These are phyloP conservation scores for Primulina eburnea DNA, from an alignment of 257 asterid genomes.

Conservation along the genomic window DNA sequence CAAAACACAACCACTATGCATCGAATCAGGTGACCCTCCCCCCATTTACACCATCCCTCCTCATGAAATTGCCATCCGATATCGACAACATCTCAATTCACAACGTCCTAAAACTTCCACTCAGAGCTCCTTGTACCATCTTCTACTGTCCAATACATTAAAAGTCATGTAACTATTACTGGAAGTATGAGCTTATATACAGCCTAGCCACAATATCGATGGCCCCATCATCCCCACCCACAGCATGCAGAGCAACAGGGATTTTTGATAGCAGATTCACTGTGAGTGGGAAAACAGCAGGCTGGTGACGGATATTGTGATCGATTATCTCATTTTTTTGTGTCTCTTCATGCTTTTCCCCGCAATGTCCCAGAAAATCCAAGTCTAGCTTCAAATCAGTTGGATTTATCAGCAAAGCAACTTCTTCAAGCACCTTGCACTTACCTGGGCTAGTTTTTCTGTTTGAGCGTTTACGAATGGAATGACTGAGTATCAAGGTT, in stretches of 20 bases:
- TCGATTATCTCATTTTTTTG: neutral
- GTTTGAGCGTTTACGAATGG: constrained; percentile 38
- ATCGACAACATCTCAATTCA: constrained; percentile 9
- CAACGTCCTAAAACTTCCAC: constrained; percentile 7
- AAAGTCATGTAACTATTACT: neutral
- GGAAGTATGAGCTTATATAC: constrained; percentile 58
- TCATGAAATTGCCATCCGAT: neutral
- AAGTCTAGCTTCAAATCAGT: constrained; percentile 32
- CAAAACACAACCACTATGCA: constrained; percentile 24
- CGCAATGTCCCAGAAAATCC: constrained; percentile 4
- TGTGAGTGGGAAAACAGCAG: constrained; percentile 75
- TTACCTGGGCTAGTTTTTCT: constrained; percentile 53
- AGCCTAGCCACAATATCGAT: constrained; percentile 69
- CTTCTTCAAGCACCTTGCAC: constrained; percentile 54
- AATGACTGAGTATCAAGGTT: constrained; percentile 58
- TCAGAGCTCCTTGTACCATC: constrained; percentile 17
- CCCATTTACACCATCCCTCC: constrained; percentile 18
- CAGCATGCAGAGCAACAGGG: constrained; percentile 70
- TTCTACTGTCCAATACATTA: neutral
- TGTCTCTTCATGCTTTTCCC: constrained; percentile 14
- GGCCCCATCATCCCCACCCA: constrained; percentile 82
- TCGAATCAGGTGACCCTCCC: constrained; percentile 6
- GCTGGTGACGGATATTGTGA: constrained; percentile 28
- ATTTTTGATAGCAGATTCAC: constrained; percentile 55
- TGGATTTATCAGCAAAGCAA: constrained; percentile 55